Percentiles rank a stretch among this genome's conserved stretches.
Conservation (phyloP, 2,329 filamentous ascomycete species). For the Tolypocladium album region DNA sequence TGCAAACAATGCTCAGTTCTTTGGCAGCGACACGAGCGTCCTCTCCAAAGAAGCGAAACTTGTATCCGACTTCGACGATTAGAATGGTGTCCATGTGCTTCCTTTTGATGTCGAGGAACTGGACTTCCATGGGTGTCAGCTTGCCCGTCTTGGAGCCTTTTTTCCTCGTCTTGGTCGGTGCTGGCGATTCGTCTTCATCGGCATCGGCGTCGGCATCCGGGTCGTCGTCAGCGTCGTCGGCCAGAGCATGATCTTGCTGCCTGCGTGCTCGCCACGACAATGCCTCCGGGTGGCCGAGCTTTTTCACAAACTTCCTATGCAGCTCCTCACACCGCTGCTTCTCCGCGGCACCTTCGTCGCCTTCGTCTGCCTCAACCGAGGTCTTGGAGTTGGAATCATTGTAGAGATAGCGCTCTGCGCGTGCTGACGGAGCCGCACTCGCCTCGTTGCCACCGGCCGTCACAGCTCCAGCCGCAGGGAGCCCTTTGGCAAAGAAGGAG, state of each 20-base stretch:
- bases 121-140: conserved; percentile 87
- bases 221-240: conserved; percentile 42
- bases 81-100: conserved; percentile 83
- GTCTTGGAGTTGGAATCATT: conserved; percentile 29
- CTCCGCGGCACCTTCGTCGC: conserved; percentile 38
- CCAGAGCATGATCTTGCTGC: conserved; percentile 40
- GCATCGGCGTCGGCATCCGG: conserved; percentile 49
- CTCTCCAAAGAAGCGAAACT: conserved; percentile 94
- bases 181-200: conserved; percentile 39
- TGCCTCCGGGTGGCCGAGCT: conserved; percentile 78
- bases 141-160: conserved; percentile 64
- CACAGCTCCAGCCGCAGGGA: not conserved
- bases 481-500: conserved; percentile 18
- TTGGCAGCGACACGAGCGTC: conserved; percentile 84
- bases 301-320: conserved; percentile 80
- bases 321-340: conserved; percentile 56
- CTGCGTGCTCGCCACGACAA: conserved; percentile 54
- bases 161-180: conserved; percentile 43
- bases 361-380: conserved; percentile 23
- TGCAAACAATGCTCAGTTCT: conserved; percentile 89
- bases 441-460: not conserved
- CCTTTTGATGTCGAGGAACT: conserved; percentile 87
- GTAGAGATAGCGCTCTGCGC: conserved; percentile 44
- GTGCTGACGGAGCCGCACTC: conserved; percentile 17
- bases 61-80: conserved; percentile 94